Evolutionary conservation across 768 basidiomycete genomes (phyloP).

Genomic region (Naematelia encephala): DNA sequence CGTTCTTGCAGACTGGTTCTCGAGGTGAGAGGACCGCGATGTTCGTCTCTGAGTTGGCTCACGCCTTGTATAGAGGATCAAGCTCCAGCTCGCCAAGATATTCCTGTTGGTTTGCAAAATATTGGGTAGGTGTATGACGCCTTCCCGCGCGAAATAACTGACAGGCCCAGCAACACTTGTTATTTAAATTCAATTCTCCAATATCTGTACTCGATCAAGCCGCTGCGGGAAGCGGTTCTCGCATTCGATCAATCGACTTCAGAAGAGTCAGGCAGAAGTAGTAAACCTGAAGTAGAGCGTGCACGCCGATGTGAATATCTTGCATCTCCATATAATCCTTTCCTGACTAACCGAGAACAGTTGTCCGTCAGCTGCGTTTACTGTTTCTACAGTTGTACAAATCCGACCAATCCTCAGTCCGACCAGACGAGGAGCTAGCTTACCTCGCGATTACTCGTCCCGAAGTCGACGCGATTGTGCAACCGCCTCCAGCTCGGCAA

Average conservation of each 20-base stretch:
- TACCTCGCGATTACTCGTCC: constrained; percentile 48
- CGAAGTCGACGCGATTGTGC: constrained; percentile 37
- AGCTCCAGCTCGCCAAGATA: constrained; percentile 31
- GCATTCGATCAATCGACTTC: constrained; percentile 25
- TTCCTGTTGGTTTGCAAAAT: constrained; percentile 45
- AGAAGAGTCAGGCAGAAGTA: neutral
- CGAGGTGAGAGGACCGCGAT: constrained; percentile 16
- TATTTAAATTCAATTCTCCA: constrained; percentile 50
- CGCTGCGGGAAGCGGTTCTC: constrained; percentile 43
- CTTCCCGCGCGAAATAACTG: constrained; percentile 4
- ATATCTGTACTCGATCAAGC: constrained; percentile 46
- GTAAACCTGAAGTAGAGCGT: constrained; percentile 37
- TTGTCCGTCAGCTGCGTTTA: constrained; percentile 36
- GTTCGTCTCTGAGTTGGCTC: neutral
- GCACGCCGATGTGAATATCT: constrained; percentile 46
- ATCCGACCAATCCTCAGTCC: constrained; percentile 36
- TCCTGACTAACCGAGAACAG: constrained; percentile 11
- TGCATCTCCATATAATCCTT: neutral
- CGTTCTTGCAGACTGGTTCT: constrained; percentile 33
- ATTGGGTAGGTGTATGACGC: constrained; percentile 32
- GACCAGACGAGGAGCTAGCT: constrained; percentile 48
- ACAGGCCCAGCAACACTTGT: constrained; percentile 45
- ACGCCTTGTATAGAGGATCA: constrained; percentile 17
- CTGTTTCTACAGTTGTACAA: constrained; percentile 40
- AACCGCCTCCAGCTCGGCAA: constrained; percentile 10